A percentile compares a stretch with the other conserved stretches of the same genome.
These are phyloP conservation scores for Mycosarcoma maydis DNA, from an alignment of 1,284 basidiomycete species.

Conservation along the genomic window DNA sequence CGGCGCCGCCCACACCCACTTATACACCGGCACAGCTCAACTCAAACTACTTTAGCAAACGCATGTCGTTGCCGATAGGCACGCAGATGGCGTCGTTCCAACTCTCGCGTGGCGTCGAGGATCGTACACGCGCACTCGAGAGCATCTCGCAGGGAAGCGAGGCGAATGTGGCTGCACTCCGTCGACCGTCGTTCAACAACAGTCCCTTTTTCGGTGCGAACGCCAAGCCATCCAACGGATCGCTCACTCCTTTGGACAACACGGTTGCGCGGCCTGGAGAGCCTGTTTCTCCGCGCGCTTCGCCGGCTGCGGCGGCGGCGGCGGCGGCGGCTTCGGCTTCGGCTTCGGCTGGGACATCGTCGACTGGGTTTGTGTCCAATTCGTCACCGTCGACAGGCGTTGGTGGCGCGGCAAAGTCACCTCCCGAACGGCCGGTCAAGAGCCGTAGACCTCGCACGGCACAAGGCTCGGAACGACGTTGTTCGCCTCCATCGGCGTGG, in stretches of 20 bases:
- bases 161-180: constrained; percentile 19
- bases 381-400: constrained; percentile 14
- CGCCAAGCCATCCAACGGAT: constrained; percentile 10
- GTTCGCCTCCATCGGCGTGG: constrained; percentile 40
- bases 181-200: constrained; percentile 35
- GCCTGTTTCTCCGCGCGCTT: constrained; percentile 36
- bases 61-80: constrained; percentile 54
- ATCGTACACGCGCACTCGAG: constrained; percentile 27
- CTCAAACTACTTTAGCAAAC: constrained; percentile 52
- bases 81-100: constrained; percentile 44
- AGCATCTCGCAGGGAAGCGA: constrained; percentile 36
- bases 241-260: constrained; percentile 13
- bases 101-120: constrained; percentile 28
- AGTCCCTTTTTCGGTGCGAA: constrained; percentile 29
- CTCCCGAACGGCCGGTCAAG: constrained; percentile 20
- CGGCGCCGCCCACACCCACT: constrained; percentile 58
- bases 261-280: constrained; percentile 13
- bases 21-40: constrained; percentile 32
- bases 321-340: no score
- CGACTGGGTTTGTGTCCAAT: constrained; percentile 6
- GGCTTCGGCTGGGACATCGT: constrained; percentile 5
- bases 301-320: constrained; percentile 1
- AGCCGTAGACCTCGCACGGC: constrained; percentile 48
- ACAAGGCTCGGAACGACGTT: constrained; percentile 45
- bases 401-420: neutral